Evolutionary conservation across 106 monocot genomes (phyloP), one percentile per base, ranked within the genome.

Genomic region (Phalaenopsis equestris): DNA sequence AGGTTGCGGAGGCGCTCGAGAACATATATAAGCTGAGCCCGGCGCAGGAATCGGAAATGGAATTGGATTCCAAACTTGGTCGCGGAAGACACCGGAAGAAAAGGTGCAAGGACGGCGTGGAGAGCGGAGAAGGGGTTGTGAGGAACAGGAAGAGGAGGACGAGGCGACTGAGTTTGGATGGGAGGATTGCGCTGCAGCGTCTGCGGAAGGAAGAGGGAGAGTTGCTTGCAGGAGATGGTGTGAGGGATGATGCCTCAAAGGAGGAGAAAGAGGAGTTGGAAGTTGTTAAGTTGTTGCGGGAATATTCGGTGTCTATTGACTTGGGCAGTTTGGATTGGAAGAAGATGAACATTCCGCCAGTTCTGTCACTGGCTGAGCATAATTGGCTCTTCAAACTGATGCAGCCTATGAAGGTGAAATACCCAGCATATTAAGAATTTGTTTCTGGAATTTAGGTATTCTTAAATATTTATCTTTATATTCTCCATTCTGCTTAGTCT

Each of bases 21-120:
- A 97, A 87, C 82, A 86, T 97, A 56, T 97, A 94, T 84, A 94
- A 92, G 86, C 88, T 92, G 38, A 97, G 96, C 84, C 94, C 96
- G 19, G 89, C 80, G 9, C 85, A 85, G 19, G 80, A 87, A 36
- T 84, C 78, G 4, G 90, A 92, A 9, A 42, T 82, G 56, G 86
- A 87, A 55, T 73, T 73, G 10, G 74, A 41, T 3, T 24, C 45
- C 9, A 45, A 56, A 19, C 57, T 19, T 9, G 73, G 48, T 3
- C 41, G 68, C 12, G 55, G 37, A 56, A 46, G 38, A 9, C n/a
- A 17, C 67, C 6, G 65, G 45, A 78, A 30, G 72, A 87, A 16
- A 43, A 80, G 67, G 67, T 23, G 6, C 0, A 72, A 78, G 4
- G 42, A 61, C 24, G 45, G 56, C 17, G 80, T 78, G 6, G 65